phyloP scores from a whole-genome alignment of 2,329 filamentous ascomycete genomes.

The Boeremia exigua region DNA sequence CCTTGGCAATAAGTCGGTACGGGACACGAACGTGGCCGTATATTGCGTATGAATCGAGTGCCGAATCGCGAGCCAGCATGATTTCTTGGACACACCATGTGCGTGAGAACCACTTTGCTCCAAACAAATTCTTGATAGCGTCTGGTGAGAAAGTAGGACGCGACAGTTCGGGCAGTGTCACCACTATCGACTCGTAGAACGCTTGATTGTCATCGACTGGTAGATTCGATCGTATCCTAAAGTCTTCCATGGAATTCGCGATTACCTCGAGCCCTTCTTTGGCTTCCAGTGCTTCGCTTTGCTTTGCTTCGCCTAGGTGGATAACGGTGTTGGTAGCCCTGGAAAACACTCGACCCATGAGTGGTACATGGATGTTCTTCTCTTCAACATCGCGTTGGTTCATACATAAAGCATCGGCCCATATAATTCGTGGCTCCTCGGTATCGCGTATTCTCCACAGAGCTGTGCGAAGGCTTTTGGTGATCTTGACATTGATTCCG shows the following conservation, averaged over 20 bases:
- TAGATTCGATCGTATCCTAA: no score
- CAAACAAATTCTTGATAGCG: background rate
- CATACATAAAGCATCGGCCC: background rate
- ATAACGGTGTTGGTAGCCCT: background rate
- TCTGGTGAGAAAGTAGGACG: background rate
- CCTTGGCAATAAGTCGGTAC: background rate
- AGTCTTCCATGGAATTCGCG: background rate
- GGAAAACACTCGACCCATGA: background rate
- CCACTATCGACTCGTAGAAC: background rate
- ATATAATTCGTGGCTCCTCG: background rate
- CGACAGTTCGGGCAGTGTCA: background rate
- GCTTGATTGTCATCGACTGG: background rate
- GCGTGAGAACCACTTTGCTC: background rate
- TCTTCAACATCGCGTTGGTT: background rate
- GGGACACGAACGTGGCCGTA: background rate
- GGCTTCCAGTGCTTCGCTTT: background rate
- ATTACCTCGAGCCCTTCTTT: background rate
- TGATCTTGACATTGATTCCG: background rate
- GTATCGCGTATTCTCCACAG: background rate
- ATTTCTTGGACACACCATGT: slow-evolving; percentile 1
- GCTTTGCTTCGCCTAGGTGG: background rate
- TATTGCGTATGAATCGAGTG: background rate
- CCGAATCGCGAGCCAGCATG: background rate
- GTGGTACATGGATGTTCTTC: background rate
- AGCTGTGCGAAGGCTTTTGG: background rate